Percentiles rank a stretch among this genome's conserved stretches.
Evolutionary conservation across 169 alveolate species (phyloP).

Genomic region (Cystoisospora suis): DNA sequence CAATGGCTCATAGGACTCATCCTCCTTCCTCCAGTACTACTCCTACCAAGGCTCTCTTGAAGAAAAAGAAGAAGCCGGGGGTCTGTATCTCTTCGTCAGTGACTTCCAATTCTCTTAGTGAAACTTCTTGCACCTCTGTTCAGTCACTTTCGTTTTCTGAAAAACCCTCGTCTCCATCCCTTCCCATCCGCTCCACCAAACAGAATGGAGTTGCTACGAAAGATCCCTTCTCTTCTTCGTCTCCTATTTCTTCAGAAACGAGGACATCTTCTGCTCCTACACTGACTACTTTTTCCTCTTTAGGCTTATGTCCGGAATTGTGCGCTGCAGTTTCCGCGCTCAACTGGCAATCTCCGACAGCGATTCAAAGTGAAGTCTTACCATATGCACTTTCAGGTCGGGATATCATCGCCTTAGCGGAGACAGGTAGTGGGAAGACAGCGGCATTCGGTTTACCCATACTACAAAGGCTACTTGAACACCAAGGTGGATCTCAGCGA

Average conservation of each 20-base stretch:
- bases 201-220: neutral
- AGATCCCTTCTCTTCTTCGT: neutral
- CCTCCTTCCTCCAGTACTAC: neutral
- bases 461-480: constrained; percentile 86
- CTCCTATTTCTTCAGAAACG: neutral
- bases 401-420: constrained; percentile 99
- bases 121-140: neutral
- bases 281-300: constrained; percentile 80
- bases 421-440: constrained; percentile 96
- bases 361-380: constrained; percentile 90
- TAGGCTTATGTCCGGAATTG: constrained; percentile 95
- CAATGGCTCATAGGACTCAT: too few species aligned
- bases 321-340: constrained; percentile 90
- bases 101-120: too few species aligned
- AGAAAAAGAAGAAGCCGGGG: neutral
- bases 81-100: neutral
- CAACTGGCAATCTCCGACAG: constrained; percentile 94
- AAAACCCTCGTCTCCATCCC: neutral
- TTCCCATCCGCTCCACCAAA: neutral
- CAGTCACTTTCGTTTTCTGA: neutral
- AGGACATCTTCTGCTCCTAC: neutral
- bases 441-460: constrained; percentile 95
- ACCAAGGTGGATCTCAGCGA: neutral
- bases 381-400: constrained; percentile 91
- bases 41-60: neutral